phyloP scores from a whole-genome alignment of 2,329 filamentous ascomycete genomes.

The Cladosporium sp. region DNA sequence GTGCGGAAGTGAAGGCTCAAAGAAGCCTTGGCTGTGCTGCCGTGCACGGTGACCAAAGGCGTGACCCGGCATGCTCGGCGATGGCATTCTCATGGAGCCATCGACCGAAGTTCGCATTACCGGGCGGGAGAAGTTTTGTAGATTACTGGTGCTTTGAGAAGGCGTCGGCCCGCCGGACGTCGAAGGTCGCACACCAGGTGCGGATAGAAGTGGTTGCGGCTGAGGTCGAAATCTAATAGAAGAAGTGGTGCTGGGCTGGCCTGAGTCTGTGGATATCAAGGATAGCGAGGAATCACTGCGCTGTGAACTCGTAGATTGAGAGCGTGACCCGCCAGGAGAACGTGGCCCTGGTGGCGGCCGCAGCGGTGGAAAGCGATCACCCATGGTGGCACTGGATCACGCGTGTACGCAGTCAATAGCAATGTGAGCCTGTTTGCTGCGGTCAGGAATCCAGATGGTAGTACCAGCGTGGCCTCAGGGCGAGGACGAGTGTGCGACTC shows the following conservation, averaged over 20 bases:
- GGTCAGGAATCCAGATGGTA: neutral
- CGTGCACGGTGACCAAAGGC: slow-evolving; percentile 54
- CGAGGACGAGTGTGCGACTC: slow-evolving; percentile 1
- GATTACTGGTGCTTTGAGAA: slow-evolving; percentile 27
- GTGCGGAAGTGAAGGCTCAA: slow-evolving; percentile 65
- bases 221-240: slow-evolving; percentile 17
- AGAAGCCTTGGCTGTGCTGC: slow-evolving; percentile 71
- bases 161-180: slow-evolving; percentile 30
- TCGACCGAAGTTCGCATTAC: slow-evolving; percentile 32
- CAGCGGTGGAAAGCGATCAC: slow-evolving; percentile 24
- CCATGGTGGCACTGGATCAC: slow-evolving; percentile 19
- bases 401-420: neutral
- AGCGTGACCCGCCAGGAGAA: slow-evolving; percentile 22
- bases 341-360: slow-evolving; percentile 29
- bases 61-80: slow-evolving; percentile 26
- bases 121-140: slow-evolving; percentile 33
- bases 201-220: slow-evolving; percentile 25
- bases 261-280: slow-evolving; percentile 36
- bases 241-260: slow-evolving; percentile 33
- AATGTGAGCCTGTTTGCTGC: neutral
- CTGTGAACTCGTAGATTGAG: slow-evolving; percentile 29
- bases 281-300: slow-evolving; percentile 33
- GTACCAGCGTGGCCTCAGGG: neutral
- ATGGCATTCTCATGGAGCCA: slow-evolving; percentile 24
- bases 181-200: slow-evolving; percentile 27